Conservation (phyloP, 345 rosid genomes). For the Linum lewisii region DNA sequence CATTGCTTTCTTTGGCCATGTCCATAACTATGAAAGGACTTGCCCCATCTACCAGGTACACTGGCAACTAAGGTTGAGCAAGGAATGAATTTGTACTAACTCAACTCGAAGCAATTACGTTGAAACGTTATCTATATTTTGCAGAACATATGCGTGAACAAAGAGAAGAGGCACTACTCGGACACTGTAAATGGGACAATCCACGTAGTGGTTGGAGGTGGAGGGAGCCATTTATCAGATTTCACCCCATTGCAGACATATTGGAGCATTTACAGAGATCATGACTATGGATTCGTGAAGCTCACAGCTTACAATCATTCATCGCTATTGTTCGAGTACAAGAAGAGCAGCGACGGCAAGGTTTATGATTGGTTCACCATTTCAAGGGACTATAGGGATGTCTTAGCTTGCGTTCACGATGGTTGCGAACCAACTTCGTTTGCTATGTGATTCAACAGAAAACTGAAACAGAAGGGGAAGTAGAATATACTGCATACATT, state of each 20-base stretch:
- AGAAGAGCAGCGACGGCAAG: slow-evolving; percentile 65
- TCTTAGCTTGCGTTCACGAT: slow-evolving; percentile 69
- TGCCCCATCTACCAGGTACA: slow-evolving; percentile 72
- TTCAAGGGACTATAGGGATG: slow-evolving; percentile 74
- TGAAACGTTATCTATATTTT: slow-evolving; percentile 11
- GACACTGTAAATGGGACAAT: slow-evolving; percentile 68
- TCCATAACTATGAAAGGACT: slow-evolving; percentile 76
- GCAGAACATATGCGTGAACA: slow-evolving; percentile 61
- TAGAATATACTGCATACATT: too few species aligned
- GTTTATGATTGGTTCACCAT: slow-evolving; percentile 77
- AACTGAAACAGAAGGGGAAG: too few species aligned
- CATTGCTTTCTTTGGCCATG: slow-evolving; percentile 68
- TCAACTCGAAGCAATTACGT: too few species aligned
- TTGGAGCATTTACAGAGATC: slow-evolving; percentile 76
- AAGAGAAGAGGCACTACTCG: slow-evolving; percentile 44
- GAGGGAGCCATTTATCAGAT: slow-evolving; percentile 54
- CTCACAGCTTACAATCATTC: slow-evolving; percentile 70
- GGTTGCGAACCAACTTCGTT: slow-evolving; percentile 54
- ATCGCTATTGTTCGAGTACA: slow-evolving; percentile 75
- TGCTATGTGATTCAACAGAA: slow-evolving; percentile 29
- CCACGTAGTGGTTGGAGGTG: slow-evolving; percentile 88
- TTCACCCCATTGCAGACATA: slow-evolving; percentile 40
- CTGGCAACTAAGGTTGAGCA: too few species aligned
- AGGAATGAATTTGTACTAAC: too few species aligned
- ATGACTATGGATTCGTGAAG: slow-evolving; percentile 73